phyloP scores from a whole-genome alignment of 768 basidiomycete genomes.

The Glaciozyma martinii region DNA sequence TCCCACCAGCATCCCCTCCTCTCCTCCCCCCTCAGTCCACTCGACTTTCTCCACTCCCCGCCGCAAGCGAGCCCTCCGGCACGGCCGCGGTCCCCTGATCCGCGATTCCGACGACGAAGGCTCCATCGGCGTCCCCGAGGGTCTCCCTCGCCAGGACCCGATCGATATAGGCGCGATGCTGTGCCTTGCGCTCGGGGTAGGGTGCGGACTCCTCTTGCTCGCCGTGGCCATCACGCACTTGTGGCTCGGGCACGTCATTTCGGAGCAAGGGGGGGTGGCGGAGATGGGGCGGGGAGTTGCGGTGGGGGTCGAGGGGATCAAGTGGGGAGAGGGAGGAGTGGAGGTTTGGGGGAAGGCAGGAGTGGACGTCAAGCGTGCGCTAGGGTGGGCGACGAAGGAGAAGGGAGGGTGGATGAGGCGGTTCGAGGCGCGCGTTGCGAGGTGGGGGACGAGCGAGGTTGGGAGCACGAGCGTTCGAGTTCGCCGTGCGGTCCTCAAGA shows the following conservation, averaged over 20 bases:
- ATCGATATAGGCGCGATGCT: no score
- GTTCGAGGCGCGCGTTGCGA: constrained; percentile 11
- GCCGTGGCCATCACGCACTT: constrained; percentile 14
- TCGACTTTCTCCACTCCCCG: neutral
- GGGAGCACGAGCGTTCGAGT: constrained; percentile 12
- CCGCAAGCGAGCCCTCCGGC: constrained; percentile 10
- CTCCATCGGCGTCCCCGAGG: constrained; percentile 3
- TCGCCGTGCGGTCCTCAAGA: constrained; percentile 1
- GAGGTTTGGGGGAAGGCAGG: constrained; percentile 21
- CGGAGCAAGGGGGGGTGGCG: constrained; percentile 16
- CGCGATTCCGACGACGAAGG: constrained; percentile 16
- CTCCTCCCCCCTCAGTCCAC: neutral
- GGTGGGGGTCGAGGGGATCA: constrained; percentile 5
- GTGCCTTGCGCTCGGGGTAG: no score
- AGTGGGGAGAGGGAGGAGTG: neutral
- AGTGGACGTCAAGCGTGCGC: constrained; percentile 20
- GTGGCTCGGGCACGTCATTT: constrained; percentile 27
- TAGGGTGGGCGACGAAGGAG: constrained; percentile 25
- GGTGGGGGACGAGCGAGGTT: constrained; percentile 15
- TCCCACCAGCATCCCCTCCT: constrained; percentile 12
- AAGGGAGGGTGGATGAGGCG: constrained; percentile 9
- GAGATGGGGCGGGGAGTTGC: constrained; percentile 16
- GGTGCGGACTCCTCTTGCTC: neutral
- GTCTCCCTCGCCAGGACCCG: neutral
- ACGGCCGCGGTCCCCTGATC: constrained; percentile 18